These are phyloP conservation scores for Penicillium psychrosexuale DNA, from an alignment of 2,329 filamentous ascomycete genomes.

Conservation along the genomic window DNA sequence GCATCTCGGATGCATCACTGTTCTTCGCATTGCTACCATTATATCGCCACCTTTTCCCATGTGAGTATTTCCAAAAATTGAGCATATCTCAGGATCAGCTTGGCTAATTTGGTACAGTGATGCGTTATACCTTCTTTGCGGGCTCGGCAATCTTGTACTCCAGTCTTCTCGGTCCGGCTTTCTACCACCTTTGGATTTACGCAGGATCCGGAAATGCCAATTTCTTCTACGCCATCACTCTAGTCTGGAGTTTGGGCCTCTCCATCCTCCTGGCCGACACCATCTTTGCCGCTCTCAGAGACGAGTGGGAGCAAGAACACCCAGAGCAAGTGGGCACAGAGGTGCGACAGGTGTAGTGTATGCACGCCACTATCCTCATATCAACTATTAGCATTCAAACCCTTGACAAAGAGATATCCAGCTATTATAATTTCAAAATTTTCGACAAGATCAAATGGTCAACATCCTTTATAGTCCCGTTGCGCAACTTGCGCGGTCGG, in stretches of 20 bases:
- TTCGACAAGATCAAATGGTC: conserved; percentile 57
- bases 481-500: conserved; percentile 47
- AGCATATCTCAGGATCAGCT: not conserved
- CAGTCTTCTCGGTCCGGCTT: conserved; percentile 83
- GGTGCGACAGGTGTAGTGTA: conserved; percentile 70
- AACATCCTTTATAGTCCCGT: conserved; percentile 48
- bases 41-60: conserved; percentile 85
- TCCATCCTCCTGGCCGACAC: conserved; percentile 84
- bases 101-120: conserved; percentile 55
- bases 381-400: not conserved
- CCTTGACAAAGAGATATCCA: not conserved
- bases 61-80: conserved; percentile 46
- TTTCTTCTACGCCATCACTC: conserved; percentile 97
- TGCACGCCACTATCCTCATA: not conserved
- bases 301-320: conserved; percentile 90
- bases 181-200: conserved; percentile 98
- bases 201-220: conserved; percentile 97
- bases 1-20: conserved; percentile 81
- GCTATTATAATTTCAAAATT: conserved; percentile 22
- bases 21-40: conserved; percentile 80
- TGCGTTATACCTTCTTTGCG: conserved; percentile 89
- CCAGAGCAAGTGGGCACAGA: conserved; percentile 89
- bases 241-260: conserved; percentile 94
- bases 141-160: conserved; percentile 81
- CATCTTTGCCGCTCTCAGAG: conserved; percentile 80